Evolutionary conservation across 2,329 filamentous ascomycete genomes (phyloP).

Genomic region (Leptographium radiaticola): DNA sequence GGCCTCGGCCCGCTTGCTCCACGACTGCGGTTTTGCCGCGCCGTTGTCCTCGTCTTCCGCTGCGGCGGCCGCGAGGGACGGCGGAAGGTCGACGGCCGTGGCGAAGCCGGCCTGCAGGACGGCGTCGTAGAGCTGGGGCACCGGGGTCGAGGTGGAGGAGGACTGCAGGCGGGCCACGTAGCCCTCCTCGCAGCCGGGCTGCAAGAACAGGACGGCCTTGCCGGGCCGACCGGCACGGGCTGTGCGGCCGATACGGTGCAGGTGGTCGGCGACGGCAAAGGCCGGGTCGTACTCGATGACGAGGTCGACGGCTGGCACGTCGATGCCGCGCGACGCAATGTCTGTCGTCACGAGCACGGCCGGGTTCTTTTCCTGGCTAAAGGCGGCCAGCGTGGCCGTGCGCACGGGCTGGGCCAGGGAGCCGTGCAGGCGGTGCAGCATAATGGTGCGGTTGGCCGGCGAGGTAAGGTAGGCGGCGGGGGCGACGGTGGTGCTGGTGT

Average conservation of each 20-base stretch:
- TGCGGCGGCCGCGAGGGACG: slow-evolving; percentile 31
- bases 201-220: slow-evolving; percentile 76
- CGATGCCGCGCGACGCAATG: slow-evolving; percentile 87
- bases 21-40: slow-evolving; percentile 18
- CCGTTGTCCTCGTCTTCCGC: slow-evolving; percentile 43
- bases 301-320: slow-evolving; percentile 87
- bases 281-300: slow-evolving; percentile 95
- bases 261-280: slow-evolving; percentile 84
- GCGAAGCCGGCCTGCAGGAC: slow-evolving; percentile 54
- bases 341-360: slow-evolving; percentile 87
- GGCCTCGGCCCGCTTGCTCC: slow-evolving; percentile 34
- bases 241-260: slow-evolving; percentile 89
- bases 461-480: slow-evolving; percentile 61
- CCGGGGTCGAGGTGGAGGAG: slow-evolving; percentile 3
- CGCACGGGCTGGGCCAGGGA: slow-evolving; percentile 80
- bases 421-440: slow-evolving; percentile 78
- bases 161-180: slow-evolving; percentile 62
- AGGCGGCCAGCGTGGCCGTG: slow-evolving; percentile 73
- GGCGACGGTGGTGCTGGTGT: slow-evolving; percentile 38
- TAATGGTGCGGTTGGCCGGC: slow-evolving; percentile 57
- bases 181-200: slow-evolving; percentile 82
- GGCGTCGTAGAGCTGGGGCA: slow-evolving; percentile 36
- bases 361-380: slow-evolving; percentile 59
- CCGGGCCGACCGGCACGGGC: slow-evolving; percentile 84
- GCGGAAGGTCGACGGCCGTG: slow-evolving; percentile 46